A percentile compares a stretch with the other conserved stretches of the same genome.
These are phyloP conservation scores for Botrytis deweyae DNA, from an alignment of 2,329 filamentous ascomycete genomes.

Conservation along the genomic window DNA sequence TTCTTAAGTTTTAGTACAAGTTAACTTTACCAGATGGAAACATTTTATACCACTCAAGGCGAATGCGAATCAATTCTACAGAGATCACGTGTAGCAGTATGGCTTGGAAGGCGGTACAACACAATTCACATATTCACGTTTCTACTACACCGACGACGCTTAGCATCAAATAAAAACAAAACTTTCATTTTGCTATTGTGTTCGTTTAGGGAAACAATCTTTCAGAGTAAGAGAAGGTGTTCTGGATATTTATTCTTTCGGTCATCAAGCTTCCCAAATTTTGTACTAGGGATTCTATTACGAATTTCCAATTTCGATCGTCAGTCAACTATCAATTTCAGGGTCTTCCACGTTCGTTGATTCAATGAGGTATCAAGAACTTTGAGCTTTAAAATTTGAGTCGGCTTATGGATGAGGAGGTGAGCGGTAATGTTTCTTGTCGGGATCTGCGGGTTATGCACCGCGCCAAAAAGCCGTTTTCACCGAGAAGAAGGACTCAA, in stretches of 20 bases:
- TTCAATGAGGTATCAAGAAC: background rate
- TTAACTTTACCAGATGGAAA: background rate
- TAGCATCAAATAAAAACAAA: too few species aligned
- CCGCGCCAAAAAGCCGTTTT: too few species aligned
- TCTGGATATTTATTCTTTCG: too few species aligned
- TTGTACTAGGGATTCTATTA: constrained; percentile 16
- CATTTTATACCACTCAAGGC: background rate
- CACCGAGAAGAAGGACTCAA: background rate
- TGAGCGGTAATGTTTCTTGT: background rate
- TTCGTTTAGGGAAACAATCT: too few species aligned
- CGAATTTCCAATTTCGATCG: constrained; percentile 29
- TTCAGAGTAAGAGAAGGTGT: too few species aligned
- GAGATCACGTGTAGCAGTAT: background rate
- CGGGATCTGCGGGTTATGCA: background rate
- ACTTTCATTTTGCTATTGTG: too few species aligned
- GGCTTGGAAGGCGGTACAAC: background rate
- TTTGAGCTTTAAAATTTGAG: background rate
- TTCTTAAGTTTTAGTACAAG: too few species aligned
- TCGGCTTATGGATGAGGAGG: background rate
- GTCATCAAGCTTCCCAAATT: background rate
- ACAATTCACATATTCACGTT: too few species aligned
- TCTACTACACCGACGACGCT: too few species aligned
- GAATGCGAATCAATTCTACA: background rate
- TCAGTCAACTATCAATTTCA: constrained; percentile 28
- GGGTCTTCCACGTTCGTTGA: background rate